Percentiles rank a stretch among this genome's conserved stretches.
These are phyloP conservation scores for Pichia deserticola DNA, from an alignment of 805 yeast genomes.

Conservation along the genomic window DNA sequence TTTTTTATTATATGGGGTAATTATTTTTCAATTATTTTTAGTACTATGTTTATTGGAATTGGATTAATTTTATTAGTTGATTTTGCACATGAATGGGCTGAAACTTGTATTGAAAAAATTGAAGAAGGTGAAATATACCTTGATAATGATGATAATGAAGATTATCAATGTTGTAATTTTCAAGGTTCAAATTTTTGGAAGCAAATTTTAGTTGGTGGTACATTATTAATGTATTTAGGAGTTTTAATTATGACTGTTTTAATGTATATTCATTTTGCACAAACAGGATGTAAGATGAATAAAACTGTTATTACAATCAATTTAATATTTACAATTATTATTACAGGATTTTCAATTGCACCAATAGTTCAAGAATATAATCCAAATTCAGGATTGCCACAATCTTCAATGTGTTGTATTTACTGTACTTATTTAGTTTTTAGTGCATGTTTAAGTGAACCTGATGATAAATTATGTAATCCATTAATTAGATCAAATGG, in stretches of 20 bases:
- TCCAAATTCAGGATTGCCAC: slow-evolving; percentile 95
- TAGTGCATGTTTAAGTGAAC: slow-evolving; percentile 93
- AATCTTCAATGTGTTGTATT: slow-evolving; percentile 88
- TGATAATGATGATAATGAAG: slow-evolving; percentile 35
- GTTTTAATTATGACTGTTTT: slow-evolving; percentile 64
- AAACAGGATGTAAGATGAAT: slow-evolving; percentile 78
- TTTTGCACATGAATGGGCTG: slow-evolving; percentile 99
- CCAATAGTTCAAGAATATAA: slow-evolving; percentile 85
- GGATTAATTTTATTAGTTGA: slow-evolving; percentile 89
- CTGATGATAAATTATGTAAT: slow-evolving; percentile 88
- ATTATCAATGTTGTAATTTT: slow-evolving; percentile 17
- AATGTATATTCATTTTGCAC: slow-evolving; percentile 81
- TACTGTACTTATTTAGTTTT: slow-evolving; percentile 88
- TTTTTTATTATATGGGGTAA: slow-evolving; percentile 90
- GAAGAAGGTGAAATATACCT: slow-evolving; percentile 62
- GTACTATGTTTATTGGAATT: slow-evolving; percentile 78
- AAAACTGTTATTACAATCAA: slow-evolving; percentile 80
- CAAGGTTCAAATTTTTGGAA: slow-evolving; percentile 63
- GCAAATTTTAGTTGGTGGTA: slow-evolving; percentile 74
- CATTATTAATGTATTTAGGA: slow-evolving; percentile 73
- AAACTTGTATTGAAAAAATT: slow-evolving; percentile 82
- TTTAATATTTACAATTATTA: slow-evolving; percentile 52
- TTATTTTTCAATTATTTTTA: slow-evolving; percentile 75
- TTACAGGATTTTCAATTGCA: slow-evolving; percentile 66
- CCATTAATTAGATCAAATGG: slow-evolving; percentile 86